phyloP scores from a whole-genome alignment of 2,329 filamentous ascomycete species.

The Lasiodiplodia hormozganensis region DNA sequence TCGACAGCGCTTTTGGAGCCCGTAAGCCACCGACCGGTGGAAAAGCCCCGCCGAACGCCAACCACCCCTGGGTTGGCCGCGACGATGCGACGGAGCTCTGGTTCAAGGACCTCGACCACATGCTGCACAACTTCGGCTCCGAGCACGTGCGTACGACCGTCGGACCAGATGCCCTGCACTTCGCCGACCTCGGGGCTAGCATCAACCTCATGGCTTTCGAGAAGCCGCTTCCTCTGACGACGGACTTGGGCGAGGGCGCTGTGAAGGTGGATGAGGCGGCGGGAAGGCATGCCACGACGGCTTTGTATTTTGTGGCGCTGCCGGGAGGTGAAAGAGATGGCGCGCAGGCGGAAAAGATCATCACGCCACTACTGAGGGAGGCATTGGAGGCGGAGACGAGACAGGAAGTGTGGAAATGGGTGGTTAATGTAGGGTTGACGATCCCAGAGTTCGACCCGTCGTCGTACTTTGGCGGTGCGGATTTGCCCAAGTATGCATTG shows the following conservation, averaged over 20 bases:
- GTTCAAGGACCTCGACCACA: slow-evolving; percentile 4
- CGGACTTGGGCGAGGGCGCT: background rate
- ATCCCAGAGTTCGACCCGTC: background rate
- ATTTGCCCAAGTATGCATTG: background rate
- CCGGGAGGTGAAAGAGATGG: background rate
- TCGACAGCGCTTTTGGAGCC: background rate
- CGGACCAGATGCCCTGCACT: background rate
- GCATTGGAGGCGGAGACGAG: background rate
- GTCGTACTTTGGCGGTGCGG: background rate
- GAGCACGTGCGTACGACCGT: background rate
- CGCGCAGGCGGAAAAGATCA: background rate
- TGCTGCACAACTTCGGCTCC: background rate
- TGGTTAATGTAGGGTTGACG: background rate
- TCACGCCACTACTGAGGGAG: background rate
- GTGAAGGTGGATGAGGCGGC: background rate
- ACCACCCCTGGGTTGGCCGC: background rate
- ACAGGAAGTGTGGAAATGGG: background rate
- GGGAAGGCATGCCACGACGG: background rate
- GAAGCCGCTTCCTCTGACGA: background rate
- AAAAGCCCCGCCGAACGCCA: background rate
- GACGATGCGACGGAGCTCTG: background rate
- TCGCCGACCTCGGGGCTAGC: background rate
- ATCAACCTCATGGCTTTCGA: slow-evolving; percentile 8
- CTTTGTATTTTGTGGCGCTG: slow-evolving; percentile 1
- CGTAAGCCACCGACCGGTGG: background rate